Base-by-base conservation (phyloP, 768 basidiomycete species). In the Tricholoma furcatifolium region DNA sequence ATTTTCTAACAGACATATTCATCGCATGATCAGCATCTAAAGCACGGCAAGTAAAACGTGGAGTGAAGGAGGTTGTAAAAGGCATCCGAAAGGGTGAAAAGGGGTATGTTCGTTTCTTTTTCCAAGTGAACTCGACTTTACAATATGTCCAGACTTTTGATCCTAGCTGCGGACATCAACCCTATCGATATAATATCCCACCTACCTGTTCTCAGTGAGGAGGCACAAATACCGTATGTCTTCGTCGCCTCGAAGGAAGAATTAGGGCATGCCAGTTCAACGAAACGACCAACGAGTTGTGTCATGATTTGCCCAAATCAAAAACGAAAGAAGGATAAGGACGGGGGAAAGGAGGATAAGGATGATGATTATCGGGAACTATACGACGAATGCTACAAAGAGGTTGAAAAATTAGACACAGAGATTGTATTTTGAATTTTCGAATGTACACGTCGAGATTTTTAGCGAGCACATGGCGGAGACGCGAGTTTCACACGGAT, bases 141-240 rank as follows among this genome's bases (percentile, higher is more conserved):
- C 24, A 27, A 31, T 21, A 40, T 4, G 30, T 23, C 44, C 60
- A 95, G 93, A 18, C 75, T 99, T 31, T 82, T 99, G 27, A 74
- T 99, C 52, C 84, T 99, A 54, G 97, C 97, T 4, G 94, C 89
- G 35, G 96, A 98, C 71, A 98, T 98, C 68, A 96, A 91, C 55
- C 97, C 97, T 10, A 88, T 98, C 63, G 97, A 99, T 74, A 97
- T 99, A 60, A 94, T 98, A 63, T 95, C 95, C 31, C 97, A 98
- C 73, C 78, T 99, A 46, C 97, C 97, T 5, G 77, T 98, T 9
- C 76, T 99, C 65, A 88, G 91, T 43, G 97, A 99, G 74, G 97
- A 99, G 68, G 88, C 93, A 9, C 78, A 85, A 34, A 87, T 93
- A 67, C 93, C 93, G 1, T 96, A 94, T 65, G 79, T 94, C 44